phyloP scores from a whole-genome alignment of 305 asterid species.

The Fraxinus ornus region DNA sequence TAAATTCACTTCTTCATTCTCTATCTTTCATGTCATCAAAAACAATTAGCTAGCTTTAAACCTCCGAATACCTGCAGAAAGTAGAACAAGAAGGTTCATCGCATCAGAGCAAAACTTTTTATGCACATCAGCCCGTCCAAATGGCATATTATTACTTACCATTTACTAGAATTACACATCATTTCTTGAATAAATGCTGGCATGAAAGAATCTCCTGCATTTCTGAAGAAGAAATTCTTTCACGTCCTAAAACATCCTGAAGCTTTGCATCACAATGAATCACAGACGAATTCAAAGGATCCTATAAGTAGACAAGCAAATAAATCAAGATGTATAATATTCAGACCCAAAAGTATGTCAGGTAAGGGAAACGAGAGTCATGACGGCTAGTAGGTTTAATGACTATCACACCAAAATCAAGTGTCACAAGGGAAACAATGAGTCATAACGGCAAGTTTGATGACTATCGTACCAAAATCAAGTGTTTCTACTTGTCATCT shows the following conservation, averaged over 20 bases:
- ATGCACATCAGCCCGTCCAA: too few relatives aligned
- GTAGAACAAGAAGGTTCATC: too few relatives aligned
- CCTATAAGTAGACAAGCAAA: conserved; percentile 36
- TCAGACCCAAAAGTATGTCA: not conserved
- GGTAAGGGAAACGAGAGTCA: not conserved
- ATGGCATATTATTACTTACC: too few relatives aligned
- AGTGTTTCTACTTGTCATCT: not conserved
- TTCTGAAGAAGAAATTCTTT: conserved; percentile 59
- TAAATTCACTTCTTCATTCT: too few relatives aligned
- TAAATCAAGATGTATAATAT: not conserved
- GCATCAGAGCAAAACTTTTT: too few relatives aligned
- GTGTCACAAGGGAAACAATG: too few relatives aligned
- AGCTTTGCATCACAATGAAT: conserved; percentile 63
- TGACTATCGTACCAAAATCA: not conserved
- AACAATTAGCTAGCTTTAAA: too few relatives aligned
- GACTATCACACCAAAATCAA: too few relatives aligned
- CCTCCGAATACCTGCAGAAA: too few relatives aligned
- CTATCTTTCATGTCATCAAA: too few relatives aligned
- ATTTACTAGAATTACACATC: conserved; percentile 26
- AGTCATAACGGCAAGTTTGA: too few relatives aligned
- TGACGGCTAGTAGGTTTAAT: not conserved
- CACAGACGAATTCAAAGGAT: conserved; percentile 52
- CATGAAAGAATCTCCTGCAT: conserved; percentile 59
- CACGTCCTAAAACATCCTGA: conserved; percentile 64
- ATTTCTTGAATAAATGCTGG: conserved; percentile 44